Evolutionary conservation across 805 yeast species (phyloP), one percentile per base, ranked within the genome.

Genomic region (Ogataea allantospora): DNA sequence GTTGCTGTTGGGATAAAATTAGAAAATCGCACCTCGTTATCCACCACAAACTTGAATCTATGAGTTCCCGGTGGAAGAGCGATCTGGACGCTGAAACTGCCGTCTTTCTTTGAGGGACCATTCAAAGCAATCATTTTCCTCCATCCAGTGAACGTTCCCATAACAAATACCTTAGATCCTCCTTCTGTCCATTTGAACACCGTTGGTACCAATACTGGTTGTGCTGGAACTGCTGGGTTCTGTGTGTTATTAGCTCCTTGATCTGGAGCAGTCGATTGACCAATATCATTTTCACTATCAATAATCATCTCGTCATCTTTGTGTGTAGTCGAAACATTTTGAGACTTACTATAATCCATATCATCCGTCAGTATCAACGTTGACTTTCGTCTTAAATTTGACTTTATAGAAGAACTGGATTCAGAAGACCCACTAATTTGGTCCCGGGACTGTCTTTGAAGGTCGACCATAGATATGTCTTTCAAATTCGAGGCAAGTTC

Each of bases 131-230:
- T 89, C 98, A 93, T 91, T 63, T 89, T 91, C 50, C 96, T 72
- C 98, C 99, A 93, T 3, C 96, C 96, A 0, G 99, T 93, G 64
- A 91, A 91, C 1, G 97, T 85, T 33, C 99, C 99, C 23, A 97
- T 93, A 10, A 91, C 96, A 60, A 88, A 93, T 2, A 93, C 98
- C 53, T 85, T 85, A 33, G 77, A 77, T 44, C 99, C 99, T n/a
- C 98, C 98, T 62, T 91, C 96, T 12, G 79, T 80, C 99, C 99
- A 91, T 47, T 78, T 78, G 41, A 88, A 83, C 40, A 83, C 88
- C 1, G 88, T 70, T 1, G 80, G 80, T 26, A 61, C 58, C 23
- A 62, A 40, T 4, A 47, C 46, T 8, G 59, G 57, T 17, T 53
- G 60, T 5, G 50, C 49, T 6, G 51, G 43, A 13, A 27, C 42